Base-by-base conservation (phyloP, 2,329 filamentous ascomycete genomes). In the Cercospora canescens region DNA sequence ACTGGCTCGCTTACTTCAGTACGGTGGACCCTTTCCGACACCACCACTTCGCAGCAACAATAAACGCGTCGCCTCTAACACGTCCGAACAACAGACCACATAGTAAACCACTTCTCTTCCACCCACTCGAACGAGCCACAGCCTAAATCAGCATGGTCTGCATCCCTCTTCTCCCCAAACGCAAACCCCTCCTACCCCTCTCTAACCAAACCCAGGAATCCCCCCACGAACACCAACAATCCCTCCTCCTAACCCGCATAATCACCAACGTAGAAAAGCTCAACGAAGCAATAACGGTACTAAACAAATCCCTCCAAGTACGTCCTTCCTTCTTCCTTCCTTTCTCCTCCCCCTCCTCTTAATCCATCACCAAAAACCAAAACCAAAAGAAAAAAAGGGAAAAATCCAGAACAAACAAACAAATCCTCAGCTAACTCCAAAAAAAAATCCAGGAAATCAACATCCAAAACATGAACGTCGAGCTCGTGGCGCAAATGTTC, bases 251-350 rank as follows among this genome's bases (percentile, higher is more conserved):
- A 54, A 95, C 93, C 24, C 92, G 95, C 68, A 97, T 99, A 81
- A 96, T 97, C 81, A 95, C 90, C 77, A 99, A 99, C 76, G 94
- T 98, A 76, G 95, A 98, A 81, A 99, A 99, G 80, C 86, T 99
- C 50, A 99, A 99, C 74, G 95, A 98, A 80, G 91, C 95, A 1
- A 87, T 98, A 61, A 88, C 95, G 81, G 89, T 94, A 60, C 87
- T 98, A 86, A 99, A 98, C 81, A 96, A 93, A 79, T 91, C 88
- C 58, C 88, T 99, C 1, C 92, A 96, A 80, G 93, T 94, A 79
- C 50, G 60, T 65, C 3, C 9, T 11, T 59, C 35, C 21, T 8
- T 18, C 16, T 26, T 11, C 16, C 24, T 2, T 14, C 5, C 14
- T 16, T 48, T 18, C 3, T 5, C 3, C 21, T 2, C n/a, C 41